A percentile compares a stretch with the other conserved stretches of the same genome.
These are phyloP conservation scores for Xylaria scruposa DNA, from an alignment of 495 filamentous ascomycete species.

Conservation along the genomic window DNA sequence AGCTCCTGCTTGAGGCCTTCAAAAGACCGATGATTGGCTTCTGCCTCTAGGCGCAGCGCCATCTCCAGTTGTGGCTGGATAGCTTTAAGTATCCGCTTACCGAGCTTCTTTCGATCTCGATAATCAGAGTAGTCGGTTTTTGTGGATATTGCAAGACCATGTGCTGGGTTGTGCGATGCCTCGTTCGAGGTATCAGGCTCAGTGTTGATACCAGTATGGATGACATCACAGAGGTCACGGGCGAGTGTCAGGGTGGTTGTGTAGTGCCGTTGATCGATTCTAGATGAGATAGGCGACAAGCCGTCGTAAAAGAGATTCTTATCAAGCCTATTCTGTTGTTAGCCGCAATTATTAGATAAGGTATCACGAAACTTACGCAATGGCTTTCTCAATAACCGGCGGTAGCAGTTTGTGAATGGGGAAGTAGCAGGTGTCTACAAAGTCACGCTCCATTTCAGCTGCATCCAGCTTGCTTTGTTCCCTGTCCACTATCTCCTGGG, in stretches of 20 bases:
- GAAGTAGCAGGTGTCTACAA: constrained; percentile 89
- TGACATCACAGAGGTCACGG: constrained; percentile 71
- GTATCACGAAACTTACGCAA: constrained; percentile 58
- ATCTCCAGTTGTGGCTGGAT: constrained; percentile 79
- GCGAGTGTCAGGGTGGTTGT: constrained; percentile 77
- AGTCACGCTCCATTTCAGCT: constrained; percentile 72
- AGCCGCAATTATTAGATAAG: constrained; percentile 24
- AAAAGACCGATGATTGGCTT: constrained; percentile 70
- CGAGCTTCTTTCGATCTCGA: constrained; percentile 65
- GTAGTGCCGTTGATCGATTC: constrained; percentile 74
- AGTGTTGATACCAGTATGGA: constrained; percentile 69
- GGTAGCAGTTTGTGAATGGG: constrained; percentile 79
- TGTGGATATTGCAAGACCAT: constrained; percentile 36
- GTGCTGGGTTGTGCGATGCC: constrained; percentile 36
- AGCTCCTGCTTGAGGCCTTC: constrained; percentile 76
- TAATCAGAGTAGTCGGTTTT: constrained; percentile 46
- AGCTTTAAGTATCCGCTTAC: constrained; percentile 82
- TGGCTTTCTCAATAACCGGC: constrained; percentile 81
- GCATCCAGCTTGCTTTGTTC: constrained; percentile 78
- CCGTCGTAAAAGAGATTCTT: constrained; percentile 74
- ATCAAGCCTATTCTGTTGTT: constrained; percentile 66
- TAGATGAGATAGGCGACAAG: constrained; percentile 66
- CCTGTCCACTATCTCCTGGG: constrained; percentile 70
- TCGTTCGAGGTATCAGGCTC: constrained; percentile 36
- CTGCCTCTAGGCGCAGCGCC: constrained; percentile 78